Evolutionary conservation across 1,284 basidiomycete genomes (phyloP).

Genomic region (Rhodotorula glutinis): DNA sequence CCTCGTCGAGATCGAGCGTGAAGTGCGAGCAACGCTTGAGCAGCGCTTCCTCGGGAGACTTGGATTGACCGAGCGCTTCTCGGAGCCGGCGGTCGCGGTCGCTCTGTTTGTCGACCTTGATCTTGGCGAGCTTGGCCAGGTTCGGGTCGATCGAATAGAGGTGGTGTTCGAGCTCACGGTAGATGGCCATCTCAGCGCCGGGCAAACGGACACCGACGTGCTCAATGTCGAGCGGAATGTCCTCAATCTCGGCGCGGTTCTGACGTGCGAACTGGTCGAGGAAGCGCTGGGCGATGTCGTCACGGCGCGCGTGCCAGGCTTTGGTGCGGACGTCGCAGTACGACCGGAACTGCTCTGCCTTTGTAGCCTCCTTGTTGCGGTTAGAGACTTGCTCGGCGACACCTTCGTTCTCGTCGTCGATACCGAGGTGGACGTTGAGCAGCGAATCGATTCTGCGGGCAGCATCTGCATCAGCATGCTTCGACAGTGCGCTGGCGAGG

Average conservation of each 20-base stretch:
- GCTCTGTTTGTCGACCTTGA: constrained; percentile 66
- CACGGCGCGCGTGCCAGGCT: constrained; percentile 86
- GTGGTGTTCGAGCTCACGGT: constrained; percentile 92
- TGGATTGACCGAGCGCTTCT: constrained; percentile 82
- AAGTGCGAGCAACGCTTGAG: constrained; percentile 92
- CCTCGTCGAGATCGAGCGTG: constrained; percentile 66
- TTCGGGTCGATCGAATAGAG: constrained; percentile 81
- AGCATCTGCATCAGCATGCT: neutral
- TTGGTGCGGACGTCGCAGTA: constrained; percentile 89
- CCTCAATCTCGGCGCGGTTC: constrained; percentile 95
- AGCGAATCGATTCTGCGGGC: constrained; percentile 68
- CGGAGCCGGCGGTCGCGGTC: constrained; percentile 85
- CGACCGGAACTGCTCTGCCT: constrained; percentile 89
- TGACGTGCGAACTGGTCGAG: constrained; percentile 51
- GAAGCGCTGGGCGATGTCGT: constrained; percentile 72
- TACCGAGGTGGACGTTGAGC: constrained; percentile 78
- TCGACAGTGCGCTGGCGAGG: neutral
- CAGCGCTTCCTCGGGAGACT: constrained; percentile 60
- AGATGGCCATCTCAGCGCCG: constrained; percentile 90
- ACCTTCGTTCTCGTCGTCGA: constrained; percentile 84
- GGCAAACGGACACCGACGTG: constrained; percentile 70
- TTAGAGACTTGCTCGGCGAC: constrained; percentile 65
- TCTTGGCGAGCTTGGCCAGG: constrained; percentile 37
- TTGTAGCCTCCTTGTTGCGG: constrained; percentile 76
- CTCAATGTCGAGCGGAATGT: constrained; percentile 75